Base-by-base conservation (phyloP, 2,329 filamentous ascomycete genomes). In the Hypoxylon rubiginosum region DNA sequence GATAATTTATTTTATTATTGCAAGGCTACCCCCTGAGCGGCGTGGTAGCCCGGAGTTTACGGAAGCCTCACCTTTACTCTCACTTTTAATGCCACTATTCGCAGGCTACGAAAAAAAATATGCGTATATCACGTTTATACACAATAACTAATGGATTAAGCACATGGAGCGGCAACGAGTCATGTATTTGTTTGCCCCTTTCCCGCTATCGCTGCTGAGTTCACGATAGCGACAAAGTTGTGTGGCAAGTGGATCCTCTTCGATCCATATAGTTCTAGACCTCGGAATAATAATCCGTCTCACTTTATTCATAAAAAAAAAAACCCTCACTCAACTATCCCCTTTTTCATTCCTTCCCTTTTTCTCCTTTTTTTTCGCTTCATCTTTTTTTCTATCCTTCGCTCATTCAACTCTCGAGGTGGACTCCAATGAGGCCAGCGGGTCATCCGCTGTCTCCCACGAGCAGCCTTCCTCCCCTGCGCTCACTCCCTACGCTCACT, bases 401-500 rank as follows among this genome's bases (percentile, higher is more conserved):
- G 15, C 58, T 59, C n/a, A 30, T 21, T 24, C 26, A 56, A 61
- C 45, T 63, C 62, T 63, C 24, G 54, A 43, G 51, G 54, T 60
- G 58, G 66, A 62, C 62, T 61, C 66, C 65, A 64, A 76, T 76
- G 74, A 71, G 71, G 54, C 66, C 65, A 66, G 72, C 69, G 72
- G 68, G 69, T 71, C 58, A 73, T 65, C 73, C 70, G 66, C 76
- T 79, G 75, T 78, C 80, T 74, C 81, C 81, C 0, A 81, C 81
- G 62, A 79, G 79, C 77, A 81, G 80, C 73, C 67, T 83, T 39
- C 81, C 81, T 51, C 72, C 78, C 43, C 67, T 82, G 46, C 76
- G 75, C 54, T 76, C 74, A 11, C 72, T 79, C 7, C 62, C 73
- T 30, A 66, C 65, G 4, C 73, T 79, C 41, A 53, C 72, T 0